Conservation (phyloP, 495 filamentous ascomycete species). For the Penicillium pulvis region DNA sequence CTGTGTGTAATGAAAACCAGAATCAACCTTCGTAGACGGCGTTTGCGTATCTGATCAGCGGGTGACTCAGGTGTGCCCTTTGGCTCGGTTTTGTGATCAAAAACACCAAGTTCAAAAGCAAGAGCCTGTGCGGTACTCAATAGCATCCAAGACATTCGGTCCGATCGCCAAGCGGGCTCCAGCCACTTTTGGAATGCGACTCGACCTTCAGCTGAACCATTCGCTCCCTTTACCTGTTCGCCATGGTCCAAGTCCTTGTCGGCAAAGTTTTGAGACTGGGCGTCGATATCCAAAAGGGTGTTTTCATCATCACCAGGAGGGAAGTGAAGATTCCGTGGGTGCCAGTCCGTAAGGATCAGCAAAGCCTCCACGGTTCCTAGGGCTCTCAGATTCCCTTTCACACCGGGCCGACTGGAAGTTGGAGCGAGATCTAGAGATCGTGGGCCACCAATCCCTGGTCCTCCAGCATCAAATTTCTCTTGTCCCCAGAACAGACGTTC, state of each 20-base stretch:
- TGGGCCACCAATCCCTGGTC: conserved; percentile 71
- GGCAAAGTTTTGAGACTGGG: conserved; percentile 37
- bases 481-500: conserved; percentile 94
- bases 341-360: conserved; percentile 94
- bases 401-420: conserved; percentile 50
- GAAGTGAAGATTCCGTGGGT: conserved; percentile 92
- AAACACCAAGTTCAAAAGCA: conserved; percentile 92
- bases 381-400: conserved; percentile 79
- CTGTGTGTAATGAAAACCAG: conserved; percentile 89
- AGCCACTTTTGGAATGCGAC: conserved; percentile 87
- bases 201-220: conserved; percentile 57
- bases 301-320: conserved; percentile 82
- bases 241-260: conserved; percentile 40
- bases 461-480: conserved; percentile 87
- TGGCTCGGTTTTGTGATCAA: conserved; percentile 72
- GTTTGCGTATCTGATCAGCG: conserved; percentile 71
- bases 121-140: conserved; percentile 87
- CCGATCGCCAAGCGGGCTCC: conserved; percentile 93
- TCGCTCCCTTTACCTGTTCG: conserved; percentile 36
- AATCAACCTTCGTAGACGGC: conserved; percentile 80
- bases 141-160: conserved; percentile 99
- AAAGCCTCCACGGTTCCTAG: conserved; percentile 92
- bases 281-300: conserved; percentile 56
- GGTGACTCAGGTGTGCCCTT: conserved; percentile 53
- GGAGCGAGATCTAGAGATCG: conserved; percentile 64